Evolutionary conservation across 2,329 filamentous ascomycete genomes (phyloP).

Genomic region (Raffaelea albimanens): DNA sequence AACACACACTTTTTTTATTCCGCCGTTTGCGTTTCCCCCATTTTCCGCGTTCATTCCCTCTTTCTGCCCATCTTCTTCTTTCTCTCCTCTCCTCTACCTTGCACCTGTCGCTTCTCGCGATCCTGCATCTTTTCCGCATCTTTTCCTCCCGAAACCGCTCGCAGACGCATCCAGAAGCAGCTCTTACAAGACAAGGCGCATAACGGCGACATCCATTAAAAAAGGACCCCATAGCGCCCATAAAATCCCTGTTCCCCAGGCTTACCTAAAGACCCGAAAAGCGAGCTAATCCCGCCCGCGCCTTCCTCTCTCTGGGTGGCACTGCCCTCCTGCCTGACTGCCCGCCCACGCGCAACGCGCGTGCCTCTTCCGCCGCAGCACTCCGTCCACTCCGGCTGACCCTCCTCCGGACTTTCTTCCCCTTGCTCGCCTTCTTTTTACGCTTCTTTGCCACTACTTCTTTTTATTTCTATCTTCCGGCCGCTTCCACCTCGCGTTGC

Average conservation of each 20-base stretch:
- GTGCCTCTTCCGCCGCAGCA: conserved; percentile 4
- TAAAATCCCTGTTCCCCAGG: background rate
- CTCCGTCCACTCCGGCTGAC: conserved; percentile 4
- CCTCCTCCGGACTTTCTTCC: background rate
- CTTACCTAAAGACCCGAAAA: background rate
- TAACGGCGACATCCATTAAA: too few species aligned
- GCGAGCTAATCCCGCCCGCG: background rate
- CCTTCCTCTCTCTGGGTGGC: too few species aligned
- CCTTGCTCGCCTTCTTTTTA: background rate
- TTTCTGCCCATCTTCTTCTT: background rate
- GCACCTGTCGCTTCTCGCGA: background rate
- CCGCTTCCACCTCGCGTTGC: background rate
- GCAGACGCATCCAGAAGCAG: too few species aligned
- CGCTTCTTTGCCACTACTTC: background rate
- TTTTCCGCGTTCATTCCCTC: background rate
- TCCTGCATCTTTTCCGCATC: background rate
- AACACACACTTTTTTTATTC: too few species aligned
- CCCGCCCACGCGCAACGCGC: conserved; percentile 7
- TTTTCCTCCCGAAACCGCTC: background rate
- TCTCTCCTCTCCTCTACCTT: background rate
- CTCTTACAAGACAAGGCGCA: too few species aligned
- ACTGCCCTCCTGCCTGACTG: background rate
- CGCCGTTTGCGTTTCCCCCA: background rate
- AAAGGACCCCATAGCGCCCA: too few species aligned
- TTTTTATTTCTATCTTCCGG: background rate